These are phyloP conservation scores for Davidsoniella australis DNA, from an alignment of 2,329 filamentous ascomycete genomes.

Conservation along the genomic window DNA sequence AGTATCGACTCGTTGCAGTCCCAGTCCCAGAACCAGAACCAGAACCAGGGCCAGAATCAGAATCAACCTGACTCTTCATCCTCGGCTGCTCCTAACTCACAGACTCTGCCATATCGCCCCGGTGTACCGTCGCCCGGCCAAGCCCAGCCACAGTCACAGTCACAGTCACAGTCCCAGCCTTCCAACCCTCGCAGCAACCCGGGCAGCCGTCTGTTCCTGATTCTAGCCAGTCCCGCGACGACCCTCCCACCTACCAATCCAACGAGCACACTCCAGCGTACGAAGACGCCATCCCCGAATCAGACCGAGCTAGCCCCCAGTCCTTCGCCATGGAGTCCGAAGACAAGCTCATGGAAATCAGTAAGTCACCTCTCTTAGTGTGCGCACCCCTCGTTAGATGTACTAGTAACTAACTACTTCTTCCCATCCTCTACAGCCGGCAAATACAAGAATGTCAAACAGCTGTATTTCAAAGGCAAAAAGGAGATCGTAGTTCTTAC, in stretches of 20 bases:
- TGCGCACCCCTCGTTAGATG: constrained; percentile 2
- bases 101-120: constrained; percentile 22
- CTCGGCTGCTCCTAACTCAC: constrained; percentile 20
- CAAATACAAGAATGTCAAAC: constrained; percentile 97
- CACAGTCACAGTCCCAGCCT: background rate
- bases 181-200: background rate
- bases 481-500: constrained; percentile 70
- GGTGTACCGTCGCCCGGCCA: constrained; percentile 18
- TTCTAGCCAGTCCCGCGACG: background rate
- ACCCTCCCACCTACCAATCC: constrained; percentile 4
- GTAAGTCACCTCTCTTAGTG: constrained; percentile 23
- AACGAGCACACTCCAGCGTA: constrained; percentile 19
- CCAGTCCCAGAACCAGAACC: too few relatives aligned
- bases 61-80: background rate
- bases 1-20: too few relatives aligned
- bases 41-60: too few relatives aligned
- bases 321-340: constrained; percentile 30
- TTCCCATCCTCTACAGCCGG: constrained; percentile 37
- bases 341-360: constrained; percentile 39
- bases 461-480: constrained; percentile 92
- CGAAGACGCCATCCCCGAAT: constrained; percentile 28
- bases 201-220: background rate
- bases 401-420: constrained; percentile 12
- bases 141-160: constrained; percentile 20
- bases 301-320: constrained; percentile 39